phyloP scores from a whole-genome alignment of 176 grass and related monocot genomes.

The Aegilops speltoides region DNA sequence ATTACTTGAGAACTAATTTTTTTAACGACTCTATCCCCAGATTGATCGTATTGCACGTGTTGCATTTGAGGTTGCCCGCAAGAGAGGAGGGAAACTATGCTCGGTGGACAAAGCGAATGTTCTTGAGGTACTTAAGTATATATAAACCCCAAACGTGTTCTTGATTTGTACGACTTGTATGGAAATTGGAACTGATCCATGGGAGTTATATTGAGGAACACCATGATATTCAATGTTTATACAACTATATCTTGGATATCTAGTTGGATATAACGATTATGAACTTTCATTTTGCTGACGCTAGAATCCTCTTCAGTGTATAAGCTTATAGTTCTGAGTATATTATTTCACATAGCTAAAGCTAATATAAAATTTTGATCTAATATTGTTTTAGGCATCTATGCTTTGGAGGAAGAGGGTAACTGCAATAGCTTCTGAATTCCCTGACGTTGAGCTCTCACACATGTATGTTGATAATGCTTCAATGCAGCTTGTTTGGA shows the following conservation, averaged over 20 bases:
- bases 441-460: constrained; percentile 74
- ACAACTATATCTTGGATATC: too few relatives aligned
- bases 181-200: too few relatives aligned
- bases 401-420: constrained; percentile 93
- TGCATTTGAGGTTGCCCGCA: constrained; percentile 89
- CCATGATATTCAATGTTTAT: too few relatives aligned
- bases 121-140: constrained; percentile 54
- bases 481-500: constrained; percentile 90
- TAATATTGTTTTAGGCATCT: constrained; percentile 56
- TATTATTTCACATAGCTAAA: too few relatives aligned
- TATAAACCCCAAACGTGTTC: too few relatives aligned
- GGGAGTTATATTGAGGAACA: too few relatives aligned
- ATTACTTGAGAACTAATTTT: background rate
- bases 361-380: too few relatives aligned
- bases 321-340: background rate
- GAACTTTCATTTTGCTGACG: background rate
- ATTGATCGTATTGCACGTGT: constrained; percentile 84
- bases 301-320: background rate
- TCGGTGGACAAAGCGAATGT: constrained; percentile 99
- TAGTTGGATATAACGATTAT: too few relatives aligned
- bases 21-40: constrained; percentile 16
- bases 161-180: too few relatives aligned
- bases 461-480: constrained; percentile 99
- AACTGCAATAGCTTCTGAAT: constrained; percentile 65
- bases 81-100: constrained; percentile 71